Evolutionary conservation across 257 asterid genomes (phyloP), one percentile per base, ranked within the genome.

Genomic region (Salvia hispanica): DNA sequence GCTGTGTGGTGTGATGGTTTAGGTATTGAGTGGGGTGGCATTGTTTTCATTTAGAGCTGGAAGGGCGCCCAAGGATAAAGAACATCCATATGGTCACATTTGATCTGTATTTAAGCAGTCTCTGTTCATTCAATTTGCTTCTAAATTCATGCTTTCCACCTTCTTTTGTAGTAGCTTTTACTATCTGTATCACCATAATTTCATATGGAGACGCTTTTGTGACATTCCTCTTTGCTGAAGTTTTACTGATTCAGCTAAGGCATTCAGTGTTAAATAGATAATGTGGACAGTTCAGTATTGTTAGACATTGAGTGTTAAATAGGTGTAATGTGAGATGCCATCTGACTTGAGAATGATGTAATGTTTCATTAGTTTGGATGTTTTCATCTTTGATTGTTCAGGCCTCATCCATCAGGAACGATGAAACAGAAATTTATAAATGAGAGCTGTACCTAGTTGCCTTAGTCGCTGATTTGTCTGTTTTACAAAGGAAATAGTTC

Each of bases 51-150:
- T 85, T 61, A 84, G 79, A 78, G 97, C 96, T 79, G 92, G 96
- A 9, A 85, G 72, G 81, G 88, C 83, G 50, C 99, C 97, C 5
- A 91, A 88, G 90, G 99, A 94, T 86, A 94, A 94, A 83, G 99
- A 94, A 77, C 99, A 94, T 81, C 97, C 97, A 81, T 91, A 91
- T 83, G 99, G 99, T 94, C 86, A 75, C 89, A 79, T 84, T 88
- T 88, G 84, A 84, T 89, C 92, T 76, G 96, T 86, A 83, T 83
- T 85, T 86, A 80, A 88, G 74, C 78, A 25, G 75, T 86, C 83
- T 73, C 78, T 31, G 72, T 85, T 80, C 64, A 67, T 76, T 67
- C 51, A 70, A 65, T 70, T 58, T 76, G 80, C 71, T 80, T 62
- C 37, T 46, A 39, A 28, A 36, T 43, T 40, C 0, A 11, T 66